Evolutionary conservation across 176 grass and related monocot genomes (phyloP).

Genomic region (Calamus simplicifolius): DNA sequence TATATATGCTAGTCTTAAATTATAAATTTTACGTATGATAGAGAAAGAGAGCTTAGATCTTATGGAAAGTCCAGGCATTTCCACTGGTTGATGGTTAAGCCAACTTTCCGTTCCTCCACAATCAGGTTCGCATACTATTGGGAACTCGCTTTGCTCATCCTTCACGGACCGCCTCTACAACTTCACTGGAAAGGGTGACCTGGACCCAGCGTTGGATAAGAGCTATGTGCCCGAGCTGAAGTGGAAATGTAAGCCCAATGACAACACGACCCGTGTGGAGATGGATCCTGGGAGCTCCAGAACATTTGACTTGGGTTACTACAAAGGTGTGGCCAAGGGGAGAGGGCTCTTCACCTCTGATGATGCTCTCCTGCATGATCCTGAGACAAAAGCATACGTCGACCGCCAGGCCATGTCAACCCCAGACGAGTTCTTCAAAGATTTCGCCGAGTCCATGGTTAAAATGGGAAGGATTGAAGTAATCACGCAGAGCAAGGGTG

Average conservation of each 20-base stretch:
- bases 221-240: slow-evolving; percentile 43
- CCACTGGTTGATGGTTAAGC: neutral
- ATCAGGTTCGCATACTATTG: slow-evolving; percentile 48
- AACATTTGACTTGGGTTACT: slow-evolving; percentile 72
- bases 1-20: no score
- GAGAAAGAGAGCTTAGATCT: no score
- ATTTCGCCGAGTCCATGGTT: slow-evolving; percentile 44
- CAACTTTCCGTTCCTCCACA: slow-evolving; percentile 2
- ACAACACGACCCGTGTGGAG: slow-evolving; percentile 35
- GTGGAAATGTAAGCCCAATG: slow-evolving; percentile 30
- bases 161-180: slow-evolving; percentile 49
- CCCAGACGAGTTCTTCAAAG: slow-evolving; percentile 30
- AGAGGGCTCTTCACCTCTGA: slow-evolving; percentile 52
- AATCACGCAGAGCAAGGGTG: slow-evolving; percentile 37
- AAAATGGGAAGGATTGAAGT: slow-evolving; percentile 38
- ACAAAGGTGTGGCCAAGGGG: slow-evolving; percentile 33
- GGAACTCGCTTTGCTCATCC: slow-evolving; percentile 40
- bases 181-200: slow-evolving; percentile 33
- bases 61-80: neutral
- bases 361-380: slow-evolving; percentile 25
- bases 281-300: slow-evolving; percentile 77
- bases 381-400: slow-evolving; percentile 30
- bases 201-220: slow-evolving; percentile 45
- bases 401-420: slow-evolving; percentile 19
- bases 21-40: no score